phyloP scores from a whole-genome alignment of 2,329 filamentous ascomycete species.

The Aurifilum marmelostoma region DNA sequence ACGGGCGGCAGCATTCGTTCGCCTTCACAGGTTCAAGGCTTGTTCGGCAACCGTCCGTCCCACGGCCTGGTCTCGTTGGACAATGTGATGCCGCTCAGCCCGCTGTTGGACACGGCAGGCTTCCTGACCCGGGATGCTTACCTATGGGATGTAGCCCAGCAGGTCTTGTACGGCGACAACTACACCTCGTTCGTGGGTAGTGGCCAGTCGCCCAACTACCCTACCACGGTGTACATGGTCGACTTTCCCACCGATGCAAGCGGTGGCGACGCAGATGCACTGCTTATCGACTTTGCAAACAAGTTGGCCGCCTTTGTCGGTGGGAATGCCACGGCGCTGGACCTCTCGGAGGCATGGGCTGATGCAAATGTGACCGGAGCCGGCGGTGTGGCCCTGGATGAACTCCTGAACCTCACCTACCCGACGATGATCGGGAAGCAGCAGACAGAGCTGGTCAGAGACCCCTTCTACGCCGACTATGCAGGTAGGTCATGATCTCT shows the following conservation, averaged over 20 bases:
- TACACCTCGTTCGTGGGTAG: slow-evolving; percentile 36
- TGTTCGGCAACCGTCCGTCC: slow-evolving; percentile 51
- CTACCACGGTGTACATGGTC: slow-evolving; percentile 37
- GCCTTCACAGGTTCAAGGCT: slow-evolving; percentile 46
- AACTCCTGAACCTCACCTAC: slow-evolving; percentile 41
- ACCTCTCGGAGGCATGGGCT: slow-evolving; percentile 36
- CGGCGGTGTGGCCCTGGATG: slow-evolving; percentile 28
- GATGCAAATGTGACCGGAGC: slow-evolving; percentile 24
- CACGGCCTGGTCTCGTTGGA: slow-evolving; percentile 45
- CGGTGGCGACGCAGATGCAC: slow-evolving; percentile 26
- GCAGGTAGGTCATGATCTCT: slow-evolving; percentile 33
- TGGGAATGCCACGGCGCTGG: slow-evolving; percentile 30
- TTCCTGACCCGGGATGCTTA: slow-evolving; percentile 44
- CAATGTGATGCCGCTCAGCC: slow-evolving; percentile 47
- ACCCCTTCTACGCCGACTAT: slow-evolving; percentile 46
- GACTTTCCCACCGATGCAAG: slow-evolving; percentile 33
- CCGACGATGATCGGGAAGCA: slow-evolving; percentile 43
- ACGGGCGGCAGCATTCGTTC: slow-evolving; percentile 52
- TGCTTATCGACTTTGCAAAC: slow-evolving; percentile 37
- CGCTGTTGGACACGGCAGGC: slow-evolving; percentile 48
- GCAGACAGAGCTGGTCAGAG: slow-evolving; percentile 41
- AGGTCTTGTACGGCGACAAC: slow-evolving; percentile 40
- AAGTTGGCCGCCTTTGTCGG: slow-evolving; percentile 36
- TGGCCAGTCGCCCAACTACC: slow-evolving; percentile 21
- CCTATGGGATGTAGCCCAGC: slow-evolving; percentile 40